These are phyloP conservation scores for Trichoderma atrobrunneum DNA, from an alignment of 2,329 filamentous ascomycete genomes.

Conservation along the genomic window DNA sequence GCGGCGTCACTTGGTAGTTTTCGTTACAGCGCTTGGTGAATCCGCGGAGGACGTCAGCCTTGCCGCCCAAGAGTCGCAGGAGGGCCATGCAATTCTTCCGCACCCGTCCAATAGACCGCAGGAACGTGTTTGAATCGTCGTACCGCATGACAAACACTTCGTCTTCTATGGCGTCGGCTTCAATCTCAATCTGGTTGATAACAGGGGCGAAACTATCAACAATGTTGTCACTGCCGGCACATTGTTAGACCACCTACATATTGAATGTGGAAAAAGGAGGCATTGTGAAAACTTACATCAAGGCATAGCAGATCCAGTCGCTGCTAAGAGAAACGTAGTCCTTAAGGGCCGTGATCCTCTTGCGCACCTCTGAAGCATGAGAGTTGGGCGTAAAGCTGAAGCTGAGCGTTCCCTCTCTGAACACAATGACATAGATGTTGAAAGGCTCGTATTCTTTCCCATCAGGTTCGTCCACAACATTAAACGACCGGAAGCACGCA, in stretches of 20 bases:
- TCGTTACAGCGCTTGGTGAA: constrained; percentile 99
- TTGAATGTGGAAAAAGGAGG: not conserved
- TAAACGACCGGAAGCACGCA: constrained; percentile 94
- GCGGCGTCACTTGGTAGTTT: constrained; percentile 90
- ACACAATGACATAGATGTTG: constrained; percentile 96
- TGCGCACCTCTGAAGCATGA: constrained; percentile 84
- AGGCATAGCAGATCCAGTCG: constrained; percentile 98
- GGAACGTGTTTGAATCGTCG: constrained; percentile 83
- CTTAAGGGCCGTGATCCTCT: constrained; percentile 86
- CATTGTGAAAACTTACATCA: constrained; percentile 65
- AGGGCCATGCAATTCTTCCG: constrained; percentile 94
- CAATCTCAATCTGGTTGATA: constrained; percentile 80
- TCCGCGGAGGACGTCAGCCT: constrained; percentile 96
- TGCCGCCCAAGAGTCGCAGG: constrained; percentile 88
- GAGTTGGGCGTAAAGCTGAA: constrained; percentile 89
- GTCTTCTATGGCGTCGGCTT: constrained; percentile 92
- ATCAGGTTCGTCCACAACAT: constrained; percentile 70
- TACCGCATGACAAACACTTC: constrained; percentile 88
- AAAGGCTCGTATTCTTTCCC: constrained; percentile 87
- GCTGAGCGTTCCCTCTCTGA: constrained; percentile 89
- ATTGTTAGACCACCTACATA: constrained; percentile 25
- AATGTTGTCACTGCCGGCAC: constrained; percentile 67
- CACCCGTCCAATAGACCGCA: constrained; percentile 83
- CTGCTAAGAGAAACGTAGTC: constrained; percentile 93
- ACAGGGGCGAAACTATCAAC: constrained; percentile 92